Evolutionary conservation across 768 basidiomycete genomes (phyloP).

Genomic region (Calvatia gigantea): DNA sequence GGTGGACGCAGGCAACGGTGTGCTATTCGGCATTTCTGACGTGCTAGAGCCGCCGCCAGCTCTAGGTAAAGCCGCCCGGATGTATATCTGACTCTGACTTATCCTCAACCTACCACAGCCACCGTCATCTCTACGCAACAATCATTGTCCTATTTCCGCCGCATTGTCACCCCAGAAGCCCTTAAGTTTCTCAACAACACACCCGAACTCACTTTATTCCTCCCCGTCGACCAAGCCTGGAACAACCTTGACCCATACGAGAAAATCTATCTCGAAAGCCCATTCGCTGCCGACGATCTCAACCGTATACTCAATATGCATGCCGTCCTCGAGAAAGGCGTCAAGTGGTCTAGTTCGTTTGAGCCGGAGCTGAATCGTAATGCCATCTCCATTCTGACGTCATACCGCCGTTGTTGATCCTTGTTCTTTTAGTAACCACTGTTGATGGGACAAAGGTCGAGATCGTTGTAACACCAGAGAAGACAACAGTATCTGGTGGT

Average conservation of each 20-base stretch:
- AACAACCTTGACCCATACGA: constrained; percentile 72
- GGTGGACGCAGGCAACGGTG: constrained; percentile 68
- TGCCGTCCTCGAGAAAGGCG: constrained; percentile 52
- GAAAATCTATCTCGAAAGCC: constrained; percentile 83
- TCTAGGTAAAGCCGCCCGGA: constrained; percentile 50
- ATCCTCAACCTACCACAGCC: constrained; percentile 36
- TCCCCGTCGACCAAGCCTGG: constrained; percentile 87
- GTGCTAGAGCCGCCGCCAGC: constrained; percentile 74
- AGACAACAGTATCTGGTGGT: constrained; percentile 54
- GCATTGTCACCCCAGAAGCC: constrained; percentile 63
- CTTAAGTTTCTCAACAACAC: constrained; percentile 56
- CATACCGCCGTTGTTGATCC: constrained; percentile 12
- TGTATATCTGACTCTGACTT: constrained; percentile 5
- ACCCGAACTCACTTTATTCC: constrained; percentile 80
- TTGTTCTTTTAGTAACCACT: constrained; percentile 54
- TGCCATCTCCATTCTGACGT: constrained; percentile 20
- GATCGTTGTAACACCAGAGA: constrained; percentile 50
- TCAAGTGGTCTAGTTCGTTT: constrained; percentile 69
- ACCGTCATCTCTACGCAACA: constrained; percentile 55
- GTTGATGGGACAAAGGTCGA: constrained; percentile 65
- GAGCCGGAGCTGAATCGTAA: constrained; percentile 47
- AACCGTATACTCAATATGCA: constrained; percentile 77
- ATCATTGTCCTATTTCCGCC: constrained; percentile 69
- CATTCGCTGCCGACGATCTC: constrained; percentile 80
- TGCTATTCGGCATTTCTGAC: constrained; percentile 68